Conservation (phyloP, 2,329 filamentous ascomycete species). For the Diaporthe humulicola region DNA sequence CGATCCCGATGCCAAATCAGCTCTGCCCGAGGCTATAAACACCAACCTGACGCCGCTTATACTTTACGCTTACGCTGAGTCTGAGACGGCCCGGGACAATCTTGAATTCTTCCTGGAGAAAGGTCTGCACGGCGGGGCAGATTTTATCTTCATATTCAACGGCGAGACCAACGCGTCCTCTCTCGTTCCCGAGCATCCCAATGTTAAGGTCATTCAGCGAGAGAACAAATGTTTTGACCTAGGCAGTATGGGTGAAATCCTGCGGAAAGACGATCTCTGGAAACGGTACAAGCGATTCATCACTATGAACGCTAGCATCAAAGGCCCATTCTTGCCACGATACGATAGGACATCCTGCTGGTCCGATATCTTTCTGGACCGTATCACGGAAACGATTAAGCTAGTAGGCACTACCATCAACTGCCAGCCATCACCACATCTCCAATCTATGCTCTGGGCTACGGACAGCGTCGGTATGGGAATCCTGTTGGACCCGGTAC, state of each 20-base stretch:
- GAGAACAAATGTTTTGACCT: conserved; percentile 50
- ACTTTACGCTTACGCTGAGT: conserved; percentile 51
- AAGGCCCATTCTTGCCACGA: conserved; percentile 50
- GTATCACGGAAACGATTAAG: conserved; percentile 47
- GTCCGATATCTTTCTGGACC: conserved; percentile 49
- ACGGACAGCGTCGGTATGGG: conserved; percentile 51
- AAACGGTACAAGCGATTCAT: conserved; percentile 51
- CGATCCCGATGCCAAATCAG: background rate
- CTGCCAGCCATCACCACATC: conserved; percentile 48
- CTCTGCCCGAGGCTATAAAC: background rate
- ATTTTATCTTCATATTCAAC: conserved; percentile 53
- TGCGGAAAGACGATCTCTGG: conserved; percentile 44
- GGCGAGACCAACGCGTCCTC: conserved; percentile 45
- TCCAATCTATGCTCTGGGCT: conserved; percentile 52
- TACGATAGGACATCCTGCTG: conserved; percentile 49
- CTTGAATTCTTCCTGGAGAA: conserved; percentile 50
- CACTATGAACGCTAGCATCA: conserved; percentile 48
- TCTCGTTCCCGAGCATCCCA: conserved; percentile 44
- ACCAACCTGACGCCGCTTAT: conserved; percentile 42
- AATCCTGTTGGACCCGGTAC: conserved; percentile 47
- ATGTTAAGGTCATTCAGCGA: conserved; percentile 47
- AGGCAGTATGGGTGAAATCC: conserved; percentile 48
- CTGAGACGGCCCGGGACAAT: conserved; percentile 46
- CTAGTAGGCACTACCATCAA: conserved; percentile 51
- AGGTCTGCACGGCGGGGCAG: conserved; percentile 49